Evolutionary conservation across 2,329 filamentous ascomycete species (phyloP).

Genomic region (Akanthomyces lecanii): DNA sequence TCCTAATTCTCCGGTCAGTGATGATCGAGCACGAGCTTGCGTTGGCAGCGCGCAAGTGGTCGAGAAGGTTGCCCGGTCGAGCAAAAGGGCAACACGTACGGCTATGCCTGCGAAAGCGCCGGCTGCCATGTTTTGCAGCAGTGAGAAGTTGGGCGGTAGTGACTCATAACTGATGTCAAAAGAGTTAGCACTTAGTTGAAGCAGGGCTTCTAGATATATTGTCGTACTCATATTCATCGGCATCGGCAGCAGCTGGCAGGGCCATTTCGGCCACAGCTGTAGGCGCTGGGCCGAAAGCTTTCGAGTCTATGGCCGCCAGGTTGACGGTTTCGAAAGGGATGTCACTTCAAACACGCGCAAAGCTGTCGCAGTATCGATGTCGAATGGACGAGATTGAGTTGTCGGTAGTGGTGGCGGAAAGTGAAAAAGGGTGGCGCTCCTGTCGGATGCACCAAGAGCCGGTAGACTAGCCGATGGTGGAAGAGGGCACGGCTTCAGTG

Average conservation of each 20-base stretch:
- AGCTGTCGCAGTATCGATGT: neutral
- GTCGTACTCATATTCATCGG: slow-evolving; percentile 64
- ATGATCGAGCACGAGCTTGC: neutral
- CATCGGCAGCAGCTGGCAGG: slow-evolving; percentile 58
- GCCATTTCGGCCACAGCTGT: slow-evolving; percentile 66
- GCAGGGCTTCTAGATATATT: neutral
- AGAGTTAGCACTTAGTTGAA: neutral
- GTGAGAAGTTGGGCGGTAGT: slow-evolving; percentile 88
- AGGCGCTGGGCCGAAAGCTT: slow-evolving; percentile 58
- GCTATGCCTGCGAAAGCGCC: slow-evolving; percentile 96
- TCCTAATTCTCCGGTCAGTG: slow-evolving; percentile 55
- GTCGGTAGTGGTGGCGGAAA: neutral
- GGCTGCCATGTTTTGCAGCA: slow-evolving; percentile 90
- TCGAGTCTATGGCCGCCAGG: slow-evolving; percentile 59
- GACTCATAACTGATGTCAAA: slow-evolving; percentile 70
- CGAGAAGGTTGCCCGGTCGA: neutral
- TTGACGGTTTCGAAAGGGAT: slow-evolving; percentile 41
- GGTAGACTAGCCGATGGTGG: neutral
- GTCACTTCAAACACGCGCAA: neutral
- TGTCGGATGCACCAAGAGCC: slow-evolving; percentile 9
- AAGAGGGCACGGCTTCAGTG: neutral
- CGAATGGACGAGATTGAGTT: neutral
- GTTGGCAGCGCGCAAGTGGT: neutral
- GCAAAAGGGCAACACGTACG: slow-evolving; percentile 47
- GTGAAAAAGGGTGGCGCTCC: slow-evolving; percentile 11